A percentile compares a stretch with the other conserved stretches of the same genome.
phyloP scores from a whole-genome alignment of 768 basidiomycete genomes.

The Mycena indigotica region DNA sequence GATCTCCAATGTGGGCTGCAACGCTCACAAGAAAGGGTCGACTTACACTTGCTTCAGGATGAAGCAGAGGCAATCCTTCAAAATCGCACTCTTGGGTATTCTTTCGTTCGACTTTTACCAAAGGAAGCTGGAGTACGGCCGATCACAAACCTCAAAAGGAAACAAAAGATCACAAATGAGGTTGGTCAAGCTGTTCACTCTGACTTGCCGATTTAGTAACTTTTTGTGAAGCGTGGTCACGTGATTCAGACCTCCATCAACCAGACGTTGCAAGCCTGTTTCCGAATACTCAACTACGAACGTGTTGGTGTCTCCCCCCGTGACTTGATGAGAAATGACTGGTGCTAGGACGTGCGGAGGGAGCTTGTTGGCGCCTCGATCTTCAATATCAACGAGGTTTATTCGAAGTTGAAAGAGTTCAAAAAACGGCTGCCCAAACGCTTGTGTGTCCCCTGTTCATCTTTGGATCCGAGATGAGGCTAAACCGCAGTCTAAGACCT shows the following conservation, averaged over 20 bases:
- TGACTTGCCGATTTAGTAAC: no score
- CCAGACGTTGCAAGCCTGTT: conserved; percentile 79
- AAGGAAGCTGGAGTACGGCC: conserved; percentile 95
- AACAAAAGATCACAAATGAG: conserved; percentile 38
- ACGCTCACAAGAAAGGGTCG: no score
- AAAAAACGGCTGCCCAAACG: conserved; percentile 50
- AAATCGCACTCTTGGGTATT: conserved; percentile 78
- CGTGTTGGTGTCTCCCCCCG: conserved; percentile 51
- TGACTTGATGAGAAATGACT: neutral
- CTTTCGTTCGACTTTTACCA: conserved; percentile 85
- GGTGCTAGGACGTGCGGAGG: conserved; percentile 58
- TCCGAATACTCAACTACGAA: conserved; percentile 86
- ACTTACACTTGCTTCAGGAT: no score
- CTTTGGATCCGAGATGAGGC: neutral
- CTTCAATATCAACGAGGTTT: conserved; percentile 82
- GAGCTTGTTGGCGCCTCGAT: conserved; percentile 79
- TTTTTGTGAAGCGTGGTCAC: no score
- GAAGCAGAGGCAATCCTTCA: conserved; percentile 68
- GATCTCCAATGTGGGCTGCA: conserved; percentile 75
- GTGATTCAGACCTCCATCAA: conserved; percentile 65
- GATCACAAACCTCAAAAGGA: conserved; percentile 83
- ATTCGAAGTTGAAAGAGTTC: conserved; percentile 69
- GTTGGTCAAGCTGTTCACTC: no score
- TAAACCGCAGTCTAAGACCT: conserved; percentile 51
- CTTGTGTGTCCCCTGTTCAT: neutral